Percentiles rank a stretch among this genome's conserved stretches.
These are phyloP conservation scores for Sclerotiophoma versabilis DNA, from an alignment of 2,329 filamentous ascomycete genomes.

Conservation along the genomic window DNA sequence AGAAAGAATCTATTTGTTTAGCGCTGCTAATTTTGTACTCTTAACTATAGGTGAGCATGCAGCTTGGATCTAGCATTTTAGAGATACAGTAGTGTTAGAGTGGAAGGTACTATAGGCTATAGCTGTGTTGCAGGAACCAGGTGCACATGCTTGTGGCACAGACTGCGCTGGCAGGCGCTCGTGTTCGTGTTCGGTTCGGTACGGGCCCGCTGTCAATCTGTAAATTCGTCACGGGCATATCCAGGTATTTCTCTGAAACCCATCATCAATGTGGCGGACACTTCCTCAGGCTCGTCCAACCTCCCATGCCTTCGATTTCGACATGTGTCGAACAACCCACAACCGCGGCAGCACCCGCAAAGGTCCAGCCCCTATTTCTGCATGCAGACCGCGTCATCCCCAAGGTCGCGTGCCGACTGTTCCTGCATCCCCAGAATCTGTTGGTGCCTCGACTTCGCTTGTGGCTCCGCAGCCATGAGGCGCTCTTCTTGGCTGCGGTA, in stretches of 20 bases:
- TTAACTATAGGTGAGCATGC: conserved; percentile 61
- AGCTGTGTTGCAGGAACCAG: conserved; percentile 13
- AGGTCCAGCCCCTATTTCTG: not conserved
- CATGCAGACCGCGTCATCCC: not conserved
- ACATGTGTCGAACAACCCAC: not conserved
- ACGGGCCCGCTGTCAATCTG: conserved; percentile 3
- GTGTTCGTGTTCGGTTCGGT: conserved; percentile 11
- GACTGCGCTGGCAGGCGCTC: not conserved
- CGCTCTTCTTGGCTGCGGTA: conserved; percentile 11
- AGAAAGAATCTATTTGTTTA: conserved; percentile 57
- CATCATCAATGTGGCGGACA: not conserved
- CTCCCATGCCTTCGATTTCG: not conserved
- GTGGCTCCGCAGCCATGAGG: conserved; percentile 10
- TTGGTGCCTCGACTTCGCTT: conserved; percentile 11
- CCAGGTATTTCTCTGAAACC: not conserved
- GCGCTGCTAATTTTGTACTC: conserved; percentile 58
- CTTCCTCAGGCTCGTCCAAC: not conserved
- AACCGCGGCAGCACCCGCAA: not conserved
- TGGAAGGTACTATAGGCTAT: conserved; percentile 24
- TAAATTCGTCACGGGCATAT: not conserved
- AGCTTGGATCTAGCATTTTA: conserved; percentile 48
- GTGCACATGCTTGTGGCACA: not conserved
- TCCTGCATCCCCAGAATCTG: conserved; percentile 10
- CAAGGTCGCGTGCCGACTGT: conserved; percentile 12
- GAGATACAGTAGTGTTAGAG: conserved; percentile 22